A percentile compares a stretch with the other conserved stretches of the same genome.
These are phyloP conservation scores for Verticillium klebahnii DNA, from an alignment of 2,329 filamentous ascomycete genomes.

Conservation along the genomic window DNA sequence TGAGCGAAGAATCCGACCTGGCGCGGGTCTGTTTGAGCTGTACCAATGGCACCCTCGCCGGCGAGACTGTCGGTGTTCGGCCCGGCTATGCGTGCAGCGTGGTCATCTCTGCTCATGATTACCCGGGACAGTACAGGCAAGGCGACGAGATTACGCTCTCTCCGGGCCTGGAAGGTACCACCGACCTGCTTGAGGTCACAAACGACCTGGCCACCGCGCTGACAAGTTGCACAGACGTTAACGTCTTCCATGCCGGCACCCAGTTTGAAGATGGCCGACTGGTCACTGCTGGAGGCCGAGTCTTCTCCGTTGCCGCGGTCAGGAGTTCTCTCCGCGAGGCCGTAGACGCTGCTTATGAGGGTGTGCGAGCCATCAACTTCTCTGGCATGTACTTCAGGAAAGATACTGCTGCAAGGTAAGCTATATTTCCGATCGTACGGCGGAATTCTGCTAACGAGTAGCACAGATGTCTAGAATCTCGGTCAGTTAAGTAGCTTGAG, in stretches of 20 bases:
- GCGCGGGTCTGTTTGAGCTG: constrained; percentile 87
- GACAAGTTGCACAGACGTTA: constrained; percentile 35
- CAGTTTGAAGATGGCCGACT: constrained; percentile 58
- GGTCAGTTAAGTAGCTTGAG: no score
- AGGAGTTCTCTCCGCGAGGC: constrained; percentile 70
- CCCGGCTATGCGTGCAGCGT: constrained; percentile 79
- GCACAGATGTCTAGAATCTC: no score
- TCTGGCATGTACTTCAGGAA: constrained; percentile 87
- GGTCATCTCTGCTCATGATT: constrained; percentile 88
- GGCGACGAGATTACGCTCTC: constrained; percentile 53
- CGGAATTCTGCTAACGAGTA: no score
- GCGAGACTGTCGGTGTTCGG: constrained; percentile 63
- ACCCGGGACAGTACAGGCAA: constrained; percentile 81
- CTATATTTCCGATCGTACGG: no score
- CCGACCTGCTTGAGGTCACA: no score
- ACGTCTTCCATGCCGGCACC: constrained; percentile 93
- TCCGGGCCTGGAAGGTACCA: constrained; percentile 15
- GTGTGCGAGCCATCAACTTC: constrained; percentile 75
- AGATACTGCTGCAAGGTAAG: constrained; percentile 38
- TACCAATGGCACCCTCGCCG: constrained; percentile 67
- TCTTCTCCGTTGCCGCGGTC: constrained; percentile 87
- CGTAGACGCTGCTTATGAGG: constrained; percentile 81
- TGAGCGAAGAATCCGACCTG: constrained; percentile 75
- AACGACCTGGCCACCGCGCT: neutral
- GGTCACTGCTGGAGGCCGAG: constrained; percentile 78